These are phyloP conservation scores for Quercus dentata DNA, from an alignment of 306 rosid genomes.

Conservation along the genomic window DNA sequence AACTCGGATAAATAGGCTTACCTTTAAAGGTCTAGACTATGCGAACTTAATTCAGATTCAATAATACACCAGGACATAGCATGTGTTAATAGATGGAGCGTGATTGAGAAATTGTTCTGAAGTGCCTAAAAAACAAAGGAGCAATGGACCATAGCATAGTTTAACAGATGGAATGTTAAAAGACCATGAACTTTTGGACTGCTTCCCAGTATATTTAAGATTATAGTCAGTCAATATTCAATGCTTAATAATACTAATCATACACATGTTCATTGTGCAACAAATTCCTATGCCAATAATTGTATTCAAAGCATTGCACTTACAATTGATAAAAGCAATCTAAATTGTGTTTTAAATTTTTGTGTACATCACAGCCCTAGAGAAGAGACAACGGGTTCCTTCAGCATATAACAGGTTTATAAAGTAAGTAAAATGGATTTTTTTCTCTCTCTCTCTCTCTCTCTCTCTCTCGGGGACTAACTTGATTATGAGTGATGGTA, in stretches of 20 bases:
- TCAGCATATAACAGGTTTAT: slow-evolving; percentile 92
- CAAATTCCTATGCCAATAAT: neutral
- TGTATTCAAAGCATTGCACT: neutral
- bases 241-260: too few relatives aligned
- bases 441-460: neutral
- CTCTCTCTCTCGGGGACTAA: too few relatives aligned
- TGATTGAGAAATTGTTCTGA: neutral
- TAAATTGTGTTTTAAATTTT: neutral
- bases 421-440: slow-evolving; percentile 56
- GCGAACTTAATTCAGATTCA: neutral
- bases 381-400: slow-evolving; percentile 96
- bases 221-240: neutral
- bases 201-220: too few relatives aligned
- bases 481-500: too few relatives aligned
- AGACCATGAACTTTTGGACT: slow-evolving; percentile 2
- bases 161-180: slow-evolving; percentile 13
- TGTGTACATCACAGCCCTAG: slow-evolving; percentile 58
- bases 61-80: too few relatives aligned
- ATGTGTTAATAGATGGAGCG: neutral
- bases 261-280: neutral
- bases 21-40: neutral
- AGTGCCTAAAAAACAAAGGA: too few relatives aligned
- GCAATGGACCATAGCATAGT: neutral
- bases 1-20: slow-evolving; percentile 17
- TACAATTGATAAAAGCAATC: neutral